Percentiles rank a stretch among this genome's conserved stretches.
These are phyloP conservation scores for Camelina sativa DNA, from an alignment of 345 rosid genomes.

Conservation along the genomic window DNA sequence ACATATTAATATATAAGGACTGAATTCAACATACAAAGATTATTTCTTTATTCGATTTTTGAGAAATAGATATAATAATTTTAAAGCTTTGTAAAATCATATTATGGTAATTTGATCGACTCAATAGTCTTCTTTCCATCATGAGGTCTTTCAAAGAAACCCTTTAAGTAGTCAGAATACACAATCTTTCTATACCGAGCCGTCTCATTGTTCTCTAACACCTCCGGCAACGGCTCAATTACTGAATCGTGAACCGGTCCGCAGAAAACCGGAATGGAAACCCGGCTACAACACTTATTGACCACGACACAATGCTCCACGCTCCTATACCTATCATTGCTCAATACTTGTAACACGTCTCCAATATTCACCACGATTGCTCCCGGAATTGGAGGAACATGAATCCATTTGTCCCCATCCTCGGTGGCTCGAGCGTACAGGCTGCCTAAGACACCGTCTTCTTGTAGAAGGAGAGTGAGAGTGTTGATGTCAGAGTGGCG, in stretches of 20 bases:
- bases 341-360: slow-evolving; percentile 44
- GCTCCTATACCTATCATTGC: slow-evolving; percentile 44
- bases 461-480: slow-evolving; percentile 51
- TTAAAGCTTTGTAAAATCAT: background rate
- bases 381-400: slow-evolving; percentile 40
- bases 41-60: background rate
- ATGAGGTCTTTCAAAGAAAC: slow-evolving; percentile 39
- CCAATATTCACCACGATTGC: slow-evolving; percentile 45
- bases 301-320: slow-evolving; percentile 45
- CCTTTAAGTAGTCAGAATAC: slow-evolving; percentile 43
- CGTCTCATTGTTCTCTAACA: slow-evolving; percentile 34
- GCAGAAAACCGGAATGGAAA: slow-evolving; percentile 44
- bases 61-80: background rate
- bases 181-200: slow-evolving; percentile 37
- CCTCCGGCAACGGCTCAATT: slow-evolving; percentile 39
- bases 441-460: slow-evolving; percentile 41
- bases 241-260: slow-evolving; percentile 40
- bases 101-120: slow-evolving; percentile 21
- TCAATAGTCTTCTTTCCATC: slow-evolving; percentile 43
- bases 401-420: slow-evolving; percentile 37
- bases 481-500: slow-evolving; percentile 51
- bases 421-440: slow-evolving; percentile 48
- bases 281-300: slow-evolving; percentile 38
- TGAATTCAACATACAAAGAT: background rate
- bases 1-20: background rate